Evolutionary conservation across 163 green algal species (phyloP), one percentile per base, ranked within the genome.

Genomic region (Chlamydomonas reinhardtii): DNA sequence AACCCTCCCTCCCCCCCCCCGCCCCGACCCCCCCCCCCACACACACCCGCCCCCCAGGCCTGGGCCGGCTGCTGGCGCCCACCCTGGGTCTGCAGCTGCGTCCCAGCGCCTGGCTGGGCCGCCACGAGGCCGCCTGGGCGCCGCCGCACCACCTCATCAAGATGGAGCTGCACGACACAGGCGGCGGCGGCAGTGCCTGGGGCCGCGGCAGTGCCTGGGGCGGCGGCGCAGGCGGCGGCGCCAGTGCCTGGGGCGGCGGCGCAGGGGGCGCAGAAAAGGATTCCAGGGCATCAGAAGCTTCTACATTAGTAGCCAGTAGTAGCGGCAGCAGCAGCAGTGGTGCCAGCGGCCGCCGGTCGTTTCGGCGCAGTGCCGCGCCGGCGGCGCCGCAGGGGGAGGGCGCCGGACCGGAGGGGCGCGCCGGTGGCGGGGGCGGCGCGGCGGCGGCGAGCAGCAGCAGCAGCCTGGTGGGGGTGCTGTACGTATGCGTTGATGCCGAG

Each of bases 381-480:
- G 11, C 9, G 6, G 43, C 43, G n/a, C n/a, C n/a, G 8, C 39
- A 8, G 39, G 5, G 8, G 8, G 39, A 48, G 8, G 39, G 39
- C 8, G 39, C 39, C 39, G 39, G 39, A 5, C 8, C 39, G 39
- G 39, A 48, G 39, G 39, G 39, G 39, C 39, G 8, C 39, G 39
- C 39, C 5, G 39, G 39, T 48, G 39, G 48, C 48, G 19, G 48
- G 11, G 19, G 48, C 48, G 19, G 48, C 48, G 14, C n/a, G n/a
- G n/a, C n/a, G n/a, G n/a, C n/a, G n/a, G n/a, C n/a, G n/a, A n/a
- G 48, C 48, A 56, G 48, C 19, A 56, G 48, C 48, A 56, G 62
- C 37, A 19, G 24, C 22, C 79, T 77, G 65, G 31, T 85, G 68
- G 79, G 79, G 11, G 79, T 85, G 68, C 4, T 85, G 68, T 85